Evolutionary conservation across 164 flowering plant species (phyloP).

Genomic region (Platanus orientalis): DNA sequence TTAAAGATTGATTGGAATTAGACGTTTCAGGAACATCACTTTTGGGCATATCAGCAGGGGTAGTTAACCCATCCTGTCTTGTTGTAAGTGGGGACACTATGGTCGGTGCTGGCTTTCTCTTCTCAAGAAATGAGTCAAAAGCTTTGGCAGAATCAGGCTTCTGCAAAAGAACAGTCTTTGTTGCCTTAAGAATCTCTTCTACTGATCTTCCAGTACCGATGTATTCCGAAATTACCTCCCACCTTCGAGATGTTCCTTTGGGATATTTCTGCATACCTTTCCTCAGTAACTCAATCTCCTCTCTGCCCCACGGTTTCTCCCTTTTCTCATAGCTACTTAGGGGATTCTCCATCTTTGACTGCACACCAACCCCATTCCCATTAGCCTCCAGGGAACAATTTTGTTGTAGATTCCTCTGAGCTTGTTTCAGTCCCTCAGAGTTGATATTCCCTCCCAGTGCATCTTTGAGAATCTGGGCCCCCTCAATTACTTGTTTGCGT

Average conservation of each 20-base stretch:
- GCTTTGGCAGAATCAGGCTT: conserved; percentile 89
- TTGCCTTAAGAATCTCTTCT: conserved; percentile 88
- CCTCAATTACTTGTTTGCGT: conserved; percentile 39
- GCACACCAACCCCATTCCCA: conserved; percentile 9
- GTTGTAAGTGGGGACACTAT: conserved; percentile 80
- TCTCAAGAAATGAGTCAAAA: conserved; percentile 89
- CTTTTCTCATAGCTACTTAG: not conserved
- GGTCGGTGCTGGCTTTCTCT: conserved; percentile 70
- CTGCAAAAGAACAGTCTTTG: conserved; percentile 93
- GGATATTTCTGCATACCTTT: no score
- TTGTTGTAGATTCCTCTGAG: conserved; percentile 22
- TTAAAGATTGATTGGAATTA: conserved; percentile 28
- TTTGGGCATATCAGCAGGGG: conserved; percentile 10
- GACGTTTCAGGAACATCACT: conserved; percentile 10
- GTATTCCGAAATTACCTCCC: conserved; percentile 95
- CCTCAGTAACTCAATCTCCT: conserved; percentile 76
- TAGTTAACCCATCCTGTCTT: conserved; percentile 39
- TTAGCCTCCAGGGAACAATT: conserved; percentile 24
- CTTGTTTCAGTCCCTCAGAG: conserved; percentile 21
- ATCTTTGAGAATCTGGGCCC: conserved; percentile 46
- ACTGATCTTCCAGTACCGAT: conserved; percentile 91
- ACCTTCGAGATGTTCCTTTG: conserved; percentile 34
- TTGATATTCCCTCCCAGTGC: conserved; percentile 29
- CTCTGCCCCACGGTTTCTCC: conserved; percentile 39
- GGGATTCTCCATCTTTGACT: conserved; percentile 6